These are phyloP conservation scores for Xylariaceae sp. DNA, from an alignment of 2,329 filamentous ascomycete species.

Conservation along the genomic window DNA sequence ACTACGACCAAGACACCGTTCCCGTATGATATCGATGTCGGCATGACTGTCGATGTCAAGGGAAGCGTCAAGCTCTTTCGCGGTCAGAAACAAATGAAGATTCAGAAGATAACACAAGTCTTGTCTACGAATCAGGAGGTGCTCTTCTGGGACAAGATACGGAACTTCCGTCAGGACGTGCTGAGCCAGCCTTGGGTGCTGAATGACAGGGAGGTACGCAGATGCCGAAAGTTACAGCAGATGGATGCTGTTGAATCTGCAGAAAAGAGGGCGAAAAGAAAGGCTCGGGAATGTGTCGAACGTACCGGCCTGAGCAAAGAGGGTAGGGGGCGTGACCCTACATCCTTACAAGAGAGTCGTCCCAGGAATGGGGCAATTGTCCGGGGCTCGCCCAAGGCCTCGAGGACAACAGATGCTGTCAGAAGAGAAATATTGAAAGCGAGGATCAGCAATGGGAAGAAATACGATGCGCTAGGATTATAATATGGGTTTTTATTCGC, in stretches of 20 bases:
- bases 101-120: constrained; percentile 46
- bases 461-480: constrained; percentile 34
- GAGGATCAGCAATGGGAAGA: constrained; percentile 20
- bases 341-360: not conserved
- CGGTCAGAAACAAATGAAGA: constrained; percentile 46
- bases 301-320: not conserved
- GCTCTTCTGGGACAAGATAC: constrained; percentile 52
- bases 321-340: not conserved
- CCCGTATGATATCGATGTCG: constrained; percentile 38
- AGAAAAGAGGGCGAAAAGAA: constrained; percentile 22
- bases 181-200: constrained; percentile 53
- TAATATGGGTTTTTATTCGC: constrained; percentile 16
- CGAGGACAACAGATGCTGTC: constrained; percentile 20
- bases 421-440: constrained; percentile 15
- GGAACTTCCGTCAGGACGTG: constrained; percentile 45
- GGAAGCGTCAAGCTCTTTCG: constrained; percentile 46
- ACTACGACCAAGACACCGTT: constrained; percentile 4
- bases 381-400: constrained; percentile 7
- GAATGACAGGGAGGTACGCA: constrained; percentile 42
- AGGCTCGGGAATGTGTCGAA: constrained; percentile 12
- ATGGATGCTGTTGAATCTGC: constrained; percentile 24
- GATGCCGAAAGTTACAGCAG: constrained; percentile 45
- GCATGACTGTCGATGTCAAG: constrained; percentile 53
- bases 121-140: constrained; percentile 53
- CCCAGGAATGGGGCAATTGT: not conserved